Evolutionary conservation across 106 monocot species (phyloP).

Genomic region (Dendrobium officinale): DNA sequence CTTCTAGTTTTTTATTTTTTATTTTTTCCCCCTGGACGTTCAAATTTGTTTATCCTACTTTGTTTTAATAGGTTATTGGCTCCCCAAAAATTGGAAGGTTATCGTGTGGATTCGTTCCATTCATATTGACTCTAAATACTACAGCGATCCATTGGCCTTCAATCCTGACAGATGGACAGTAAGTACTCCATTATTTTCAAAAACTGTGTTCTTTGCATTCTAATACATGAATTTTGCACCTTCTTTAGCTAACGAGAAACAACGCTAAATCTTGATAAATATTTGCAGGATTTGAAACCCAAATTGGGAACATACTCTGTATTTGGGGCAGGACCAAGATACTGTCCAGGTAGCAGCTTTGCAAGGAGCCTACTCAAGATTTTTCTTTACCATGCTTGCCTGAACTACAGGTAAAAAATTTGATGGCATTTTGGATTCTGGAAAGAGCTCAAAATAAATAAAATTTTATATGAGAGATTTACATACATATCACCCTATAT

Average conservation of each 20-base stretch:
- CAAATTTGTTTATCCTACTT: not conserved
- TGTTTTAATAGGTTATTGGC: slow-evolving; percentile 13
- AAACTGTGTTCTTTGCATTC: not conserved
- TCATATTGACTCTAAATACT: slow-evolving; percentile 29
- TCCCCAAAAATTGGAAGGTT: slow-evolving; percentile 36
- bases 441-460: not conserved
- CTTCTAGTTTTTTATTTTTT: not conserved
- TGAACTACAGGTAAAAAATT: slow-evolving; percentile 25
- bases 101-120: slow-evolving; percentile 29
- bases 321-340: slow-evolving; percentile 24
- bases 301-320: slow-evolving; percentile 22
- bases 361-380: slow-evolving; percentile 27
- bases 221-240: not conserved
- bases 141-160: slow-evolving; percentile 27
- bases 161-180: slow-evolving; percentile 40
- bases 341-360: slow-evolving; percentile 33
- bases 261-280: not conserved
- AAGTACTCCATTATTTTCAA: not conserved
- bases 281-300: slow-evolving; percentile 20
- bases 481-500: too few relatives aligned
- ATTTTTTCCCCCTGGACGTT: not conserved
- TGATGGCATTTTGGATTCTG: not conserved
- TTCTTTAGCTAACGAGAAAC: not conserved
- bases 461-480: not conserved
- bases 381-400: slow-evolving; percentile 29